Evolutionary conservation across 768 basidiomycete species (phyloP).

Genomic region (Scleroderma bovista): DNA sequence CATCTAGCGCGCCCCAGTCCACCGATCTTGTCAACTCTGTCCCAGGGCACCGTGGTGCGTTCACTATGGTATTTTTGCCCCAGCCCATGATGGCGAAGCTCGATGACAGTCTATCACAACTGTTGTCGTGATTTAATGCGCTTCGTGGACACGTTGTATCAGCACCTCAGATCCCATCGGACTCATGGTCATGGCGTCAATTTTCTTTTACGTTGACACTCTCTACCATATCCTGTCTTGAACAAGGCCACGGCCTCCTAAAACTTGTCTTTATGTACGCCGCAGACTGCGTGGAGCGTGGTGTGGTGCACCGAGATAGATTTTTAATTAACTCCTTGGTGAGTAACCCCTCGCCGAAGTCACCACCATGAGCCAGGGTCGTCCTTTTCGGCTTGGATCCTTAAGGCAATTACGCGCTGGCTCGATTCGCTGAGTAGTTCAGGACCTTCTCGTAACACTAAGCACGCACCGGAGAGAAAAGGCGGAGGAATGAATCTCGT

Average conservation of each 20-base stretch:
- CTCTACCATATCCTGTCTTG: slow-evolving; percentile 14
- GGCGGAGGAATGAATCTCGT: slow-evolving; percentile 32
- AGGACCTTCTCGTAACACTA: slow-evolving; percentile 29
- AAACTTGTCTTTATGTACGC: slow-evolving; percentile 32
- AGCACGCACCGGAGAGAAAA: slow-evolving; percentile 27
- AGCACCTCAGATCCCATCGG: slow-evolving; percentile 23
- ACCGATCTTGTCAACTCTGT: slow-evolving; percentile 12
- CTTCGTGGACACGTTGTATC: slow-evolving; percentile 32
- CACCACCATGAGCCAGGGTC: slow-evolving; percentile 22
- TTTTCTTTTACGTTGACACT: slow-evolving; percentile 30
- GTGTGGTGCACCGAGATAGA: slow-evolving; percentile 26
- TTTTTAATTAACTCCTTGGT: slow-evolving; percentile 28
- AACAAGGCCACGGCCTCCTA: slow-evolving; percentile 26
- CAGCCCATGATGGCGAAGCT: slow-evolving; percentile 18
- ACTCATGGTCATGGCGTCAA: slow-evolving; percentile 25
- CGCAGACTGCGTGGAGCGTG: slow-evolving; percentile 31
- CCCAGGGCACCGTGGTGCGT: neutral
- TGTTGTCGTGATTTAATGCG: slow-evolving; percentile 30
- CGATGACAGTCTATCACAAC: slow-evolving; percentile 29
- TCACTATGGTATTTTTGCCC: slow-evolving; percentile 14
- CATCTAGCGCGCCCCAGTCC: slow-evolving; percentile 1
- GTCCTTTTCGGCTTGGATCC: slow-evolving; percentile 22
- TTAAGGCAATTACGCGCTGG: slow-evolving; percentile 34
- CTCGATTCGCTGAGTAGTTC: slow-evolving; percentile 32
- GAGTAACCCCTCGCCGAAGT: slow-evolving; percentile 19